Evolutionary conservation across 2,329 filamentous ascomycete species (phyloP), one percentile per base, ranked within the genome.

Genomic region (Hysterium pulicare): DNA sequence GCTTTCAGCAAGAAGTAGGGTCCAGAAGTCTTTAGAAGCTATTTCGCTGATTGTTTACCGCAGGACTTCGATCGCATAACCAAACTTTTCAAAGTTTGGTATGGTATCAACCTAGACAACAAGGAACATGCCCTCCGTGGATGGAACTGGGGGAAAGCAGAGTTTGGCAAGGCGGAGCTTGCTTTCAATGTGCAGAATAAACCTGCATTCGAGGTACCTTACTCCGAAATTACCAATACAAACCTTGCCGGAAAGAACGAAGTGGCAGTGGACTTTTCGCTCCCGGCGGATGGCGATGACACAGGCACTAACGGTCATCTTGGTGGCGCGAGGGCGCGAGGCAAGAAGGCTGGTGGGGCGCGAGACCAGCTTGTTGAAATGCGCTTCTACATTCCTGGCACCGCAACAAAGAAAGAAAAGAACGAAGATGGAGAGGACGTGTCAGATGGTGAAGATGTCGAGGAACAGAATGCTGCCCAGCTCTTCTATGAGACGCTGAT

Each of bases 141-240:
- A 43, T 98, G 93, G 93, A 98, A 98, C 68, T 98, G 93, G 94
- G 93, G 93, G 59, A 98, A 97, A 71, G 88, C 89, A 51, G 93
- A 98, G 60, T 95, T 98, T 65, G 85, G 86, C 48, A 95, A 97
- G 71, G 86, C 90, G 41, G 93, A 98, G 72, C 81, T 98, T 42
- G 81, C 87, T 22, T 98, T 98, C 76, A 97, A 90, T 67, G 93
- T 98, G 28, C 90, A 95, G 65, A 98, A 96, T 69, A 83, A 90
- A 57, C 93, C 93, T 3, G 88, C 91, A 4, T 98, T 98, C 67
- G 93, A 97, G 69, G 84, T 98, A 4, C 90, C 94, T 10, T 98
- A 97, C 72, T 87, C 90, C 35, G 93, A 98, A 68, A 94, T 98
- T 55, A 90, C 87, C 44, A 98, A 98, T 71, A 97, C 93, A 46